Percentiles rank a stretch among this genome's conserved stretches.
phyloP scores from a whole-genome alignment of 305 asterid species.

The Lippia alba region DNA sequence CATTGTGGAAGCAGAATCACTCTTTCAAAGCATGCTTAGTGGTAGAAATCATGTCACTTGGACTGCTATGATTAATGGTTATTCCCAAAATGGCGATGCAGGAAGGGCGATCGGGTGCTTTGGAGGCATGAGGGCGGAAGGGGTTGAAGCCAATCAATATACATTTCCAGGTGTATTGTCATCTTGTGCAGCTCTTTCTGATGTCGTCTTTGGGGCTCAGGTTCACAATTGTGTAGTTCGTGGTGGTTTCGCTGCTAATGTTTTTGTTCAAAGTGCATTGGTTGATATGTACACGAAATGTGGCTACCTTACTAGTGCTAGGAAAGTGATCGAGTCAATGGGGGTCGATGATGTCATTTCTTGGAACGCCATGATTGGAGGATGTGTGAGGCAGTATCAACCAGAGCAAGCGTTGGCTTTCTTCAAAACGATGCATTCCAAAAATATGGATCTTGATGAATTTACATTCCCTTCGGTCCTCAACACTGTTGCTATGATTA shows the following conservation, averaged over 20 bases:
- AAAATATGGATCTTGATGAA: constrained; percentile 66
- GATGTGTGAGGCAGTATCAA: constrained; percentile 61
- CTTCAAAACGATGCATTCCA: constrained; percentile 61
- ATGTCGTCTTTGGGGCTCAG: constrained; percentile 60
- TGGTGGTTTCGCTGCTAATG: constrained; percentile 82
- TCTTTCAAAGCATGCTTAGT: constrained; percentile 55
- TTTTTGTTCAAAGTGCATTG: constrained; percentile 79
- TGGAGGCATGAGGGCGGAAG: constrained; percentile 64
- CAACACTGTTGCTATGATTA: constrained; percentile 61
- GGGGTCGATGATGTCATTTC: constrained; percentile 61
- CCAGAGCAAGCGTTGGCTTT: constrained; percentile 62
- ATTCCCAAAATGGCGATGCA: constrained; percentile 65
- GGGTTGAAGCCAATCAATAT: constrained; percentile 78
- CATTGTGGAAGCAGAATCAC: constrained; percentile 61
- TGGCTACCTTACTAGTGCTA: constrained; percentile 65
- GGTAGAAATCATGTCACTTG: constrained; percentile 89
- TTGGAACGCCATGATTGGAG: constrained; percentile 82
- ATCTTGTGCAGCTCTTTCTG: constrained; percentile 59
- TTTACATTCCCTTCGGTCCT: constrained; percentile 77
- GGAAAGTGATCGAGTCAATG: constrained; percentile 59
- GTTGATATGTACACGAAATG: constrained; percentile 87
- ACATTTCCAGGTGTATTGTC: constrained; percentile 81
- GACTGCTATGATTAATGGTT: constrained; percentile 89
- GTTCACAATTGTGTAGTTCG: constrained; percentile 67
- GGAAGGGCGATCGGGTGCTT: constrained; percentile 61